Percentiles rank a stretch among this genome's conserved stretches.
Conservation (phyloP, 192 early-diverging fungal species). For the Paraglomus brasilianum region DNA sequence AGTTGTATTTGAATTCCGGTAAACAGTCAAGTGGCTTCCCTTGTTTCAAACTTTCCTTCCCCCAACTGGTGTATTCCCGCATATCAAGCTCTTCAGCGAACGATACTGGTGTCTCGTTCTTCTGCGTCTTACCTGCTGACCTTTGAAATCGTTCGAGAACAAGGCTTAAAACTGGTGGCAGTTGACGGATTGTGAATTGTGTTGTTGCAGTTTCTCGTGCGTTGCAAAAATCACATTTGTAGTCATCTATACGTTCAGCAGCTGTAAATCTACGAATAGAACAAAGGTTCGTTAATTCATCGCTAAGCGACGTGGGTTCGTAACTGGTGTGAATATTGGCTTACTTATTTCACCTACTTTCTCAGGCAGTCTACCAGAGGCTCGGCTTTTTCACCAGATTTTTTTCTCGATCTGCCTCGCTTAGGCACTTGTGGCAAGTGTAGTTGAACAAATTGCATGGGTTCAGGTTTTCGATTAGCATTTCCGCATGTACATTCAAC, state of each 20-base stretch:
- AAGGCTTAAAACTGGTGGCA: slow-evolving; percentile 42
- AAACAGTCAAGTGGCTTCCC: slow-evolving; percentile 46
- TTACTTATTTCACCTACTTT: slow-evolving; percentile 33
- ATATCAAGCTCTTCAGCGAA: slow-evolving; percentile 33
- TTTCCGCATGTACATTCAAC: slow-evolving; percentile 86
- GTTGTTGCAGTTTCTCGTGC: too few relatives aligned
- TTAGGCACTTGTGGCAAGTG: slow-evolving; percentile 66
- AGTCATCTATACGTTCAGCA: slow-evolving; percentile 2
- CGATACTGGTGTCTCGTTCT: slow-evolving; percentile 22
- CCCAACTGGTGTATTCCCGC: slow-evolving; percentile 39
- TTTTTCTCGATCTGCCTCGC: slow-evolving; percentile 30
- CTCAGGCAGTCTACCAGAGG: slow-evolving; percentile 5
- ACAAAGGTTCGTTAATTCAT: not conserved
- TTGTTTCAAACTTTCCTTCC: slow-evolving; percentile 33
- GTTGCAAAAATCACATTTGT: slow-evolving; percentile 11
- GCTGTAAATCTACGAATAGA: slow-evolving; percentile 14
- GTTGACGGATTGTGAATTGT: not conserved
- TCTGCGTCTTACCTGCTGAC: slow-evolving; percentile 19
- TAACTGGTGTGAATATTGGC: slow-evolving; percentile 33
- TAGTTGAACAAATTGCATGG: slow-evolving; percentile 88
- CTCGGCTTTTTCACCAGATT: slow-evolving; percentile 33
- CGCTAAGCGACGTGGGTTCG: not conserved
- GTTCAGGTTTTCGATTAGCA: slow-evolving; percentile 79
- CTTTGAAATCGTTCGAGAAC: slow-evolving; percentile 35
- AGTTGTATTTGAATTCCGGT: slow-evolving; percentile 73